Evolutionary conservation across 2,329 filamentous ascomycete species (phyloP).

Genomic region (Aspergillus candidus): DNA sequence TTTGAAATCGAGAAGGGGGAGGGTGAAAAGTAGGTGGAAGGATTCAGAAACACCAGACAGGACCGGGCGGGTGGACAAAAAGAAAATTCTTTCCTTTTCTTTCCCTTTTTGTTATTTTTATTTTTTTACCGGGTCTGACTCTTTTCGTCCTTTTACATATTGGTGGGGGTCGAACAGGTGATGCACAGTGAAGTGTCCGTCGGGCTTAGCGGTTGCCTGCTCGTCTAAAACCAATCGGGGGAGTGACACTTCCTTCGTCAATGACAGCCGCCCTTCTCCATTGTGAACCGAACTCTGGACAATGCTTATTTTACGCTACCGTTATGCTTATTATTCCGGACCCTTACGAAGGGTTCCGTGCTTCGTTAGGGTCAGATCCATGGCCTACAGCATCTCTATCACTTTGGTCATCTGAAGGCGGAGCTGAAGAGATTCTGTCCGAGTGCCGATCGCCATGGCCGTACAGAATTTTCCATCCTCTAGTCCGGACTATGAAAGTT

Average conservation of each 20-base stretch:
- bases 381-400: not conserved
- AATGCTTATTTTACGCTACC: conserved; percentile 19
- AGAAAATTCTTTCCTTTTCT: not conserved
- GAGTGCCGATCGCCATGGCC: not conserved
- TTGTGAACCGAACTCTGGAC: conserved; percentile 18
- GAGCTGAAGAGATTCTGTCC: not conserved
- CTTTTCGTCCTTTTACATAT: conserved; percentile 11
- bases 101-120: not conserved
- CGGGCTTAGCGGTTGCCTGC: conserved; percentile 14
- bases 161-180: conserved; percentile 10
- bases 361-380: conserved; percentile 4
- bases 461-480: no score
- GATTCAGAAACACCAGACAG: not conserved
- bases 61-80: conserved; percentile 1
- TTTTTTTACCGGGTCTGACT: not conserved
- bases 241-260: conserved; percentile 1
- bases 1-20: not conserved
- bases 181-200: conserved; percentile 21
- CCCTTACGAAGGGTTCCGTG: conserved; percentile 10
- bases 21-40: not conserved
- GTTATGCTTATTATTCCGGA: conserved; percentile 24
- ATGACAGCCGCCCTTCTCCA: conserved; percentile 18
- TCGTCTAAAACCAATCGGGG: conserved; percentile 4
- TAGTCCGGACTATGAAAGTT: no score
- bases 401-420: not conserved